phyloP scores from a whole-genome alignment of 345 rosid genomes.

The Pseudoturritis turrita region DNA sequence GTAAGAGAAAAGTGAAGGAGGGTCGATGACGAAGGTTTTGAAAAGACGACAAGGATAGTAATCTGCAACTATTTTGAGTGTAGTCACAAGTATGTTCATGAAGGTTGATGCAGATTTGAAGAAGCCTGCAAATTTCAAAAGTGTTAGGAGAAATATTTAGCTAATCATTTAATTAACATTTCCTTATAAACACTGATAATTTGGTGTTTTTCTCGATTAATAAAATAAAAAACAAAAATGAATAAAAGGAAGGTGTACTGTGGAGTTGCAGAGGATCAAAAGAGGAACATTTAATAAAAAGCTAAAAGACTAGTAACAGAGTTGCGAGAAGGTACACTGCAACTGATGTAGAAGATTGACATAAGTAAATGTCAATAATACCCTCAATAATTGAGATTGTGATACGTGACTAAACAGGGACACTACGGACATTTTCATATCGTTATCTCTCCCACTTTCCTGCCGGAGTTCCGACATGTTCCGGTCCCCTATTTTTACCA shows the following conservation, averaged over 20 bases:
- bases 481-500: conserved; percentile 21
- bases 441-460: conserved; percentile 28
- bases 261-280: conserved; percentile 25
- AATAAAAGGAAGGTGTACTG: neutral
- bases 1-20: conserved; percentile 89
- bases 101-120: conserved; percentile 95
- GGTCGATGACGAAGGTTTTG: conserved; percentile 86
- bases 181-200: neutral
- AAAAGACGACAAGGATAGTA: conserved; percentile 81
- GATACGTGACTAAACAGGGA: conserved; percentile 21
- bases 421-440: conserved; percentile 22
- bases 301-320: conserved; percentile 14
- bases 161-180: neutral
- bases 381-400: conserved; percentile 35
- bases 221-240: neutral
- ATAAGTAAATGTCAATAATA: conserved; percentile 46
- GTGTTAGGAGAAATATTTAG: neutral
- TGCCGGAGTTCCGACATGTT: conserved; percentile 34
- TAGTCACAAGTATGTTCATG: conserved; percentile 67
- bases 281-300: conserved; percentile 30
- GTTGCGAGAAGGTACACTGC: conserved; percentile 16
- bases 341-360: conserved; percentile 17
- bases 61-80: conserved; percentile 84
- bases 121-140: conserved; percentile 54
- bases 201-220: neutral